These are phyloP conservation scores for Mesembryanthemum crystallinum DNA, from an alignment of 148 eudicot species.

Conservation along the genomic window DNA sequence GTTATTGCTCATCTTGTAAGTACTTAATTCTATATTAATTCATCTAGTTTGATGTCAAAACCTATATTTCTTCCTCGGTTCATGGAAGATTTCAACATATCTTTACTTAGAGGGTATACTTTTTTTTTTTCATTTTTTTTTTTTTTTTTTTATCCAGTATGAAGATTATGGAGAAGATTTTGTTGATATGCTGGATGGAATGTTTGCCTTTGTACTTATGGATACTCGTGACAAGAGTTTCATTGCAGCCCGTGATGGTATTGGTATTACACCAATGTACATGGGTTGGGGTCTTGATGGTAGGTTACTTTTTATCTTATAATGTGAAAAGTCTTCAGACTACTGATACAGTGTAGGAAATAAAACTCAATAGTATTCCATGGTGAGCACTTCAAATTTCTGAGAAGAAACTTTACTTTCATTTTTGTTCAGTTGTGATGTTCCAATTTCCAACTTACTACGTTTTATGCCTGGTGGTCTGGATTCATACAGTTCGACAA, in stretches of 20 bases:
- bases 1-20: conserved; percentile 94
- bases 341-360: background rate
- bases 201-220: conserved; percentile 93
- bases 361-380: no score
- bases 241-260: conserved; percentile 89
- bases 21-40: conserved; percentile 15
- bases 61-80: conserved; percentile 3
- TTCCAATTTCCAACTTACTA: background rate
- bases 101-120: background rate
- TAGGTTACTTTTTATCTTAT: conserved; percentile 31
- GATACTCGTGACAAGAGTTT: conserved; percentile 85
- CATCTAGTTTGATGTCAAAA: background rate
- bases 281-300: conserved; percentile 99
- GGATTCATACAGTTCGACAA: background rate
- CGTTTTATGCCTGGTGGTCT: background rate
- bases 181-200: conserved; percentile 91
- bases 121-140: background rate
- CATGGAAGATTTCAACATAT: background rate
- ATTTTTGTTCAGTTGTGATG: background rate
- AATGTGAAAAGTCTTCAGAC: background rate
- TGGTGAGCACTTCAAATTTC: background rate
- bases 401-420: conserved; percentile 5
- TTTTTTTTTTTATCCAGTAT: conserved; percentile 42
- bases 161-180: conserved; percentile 93
- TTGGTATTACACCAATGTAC: conserved; percentile 91